Evolutionary conservation across 2,329 filamentous ascomycete genomes (phyloP), one percentile per base, ranked within the genome.

Genomic region (Metarhizium guizhouense): DNA sequence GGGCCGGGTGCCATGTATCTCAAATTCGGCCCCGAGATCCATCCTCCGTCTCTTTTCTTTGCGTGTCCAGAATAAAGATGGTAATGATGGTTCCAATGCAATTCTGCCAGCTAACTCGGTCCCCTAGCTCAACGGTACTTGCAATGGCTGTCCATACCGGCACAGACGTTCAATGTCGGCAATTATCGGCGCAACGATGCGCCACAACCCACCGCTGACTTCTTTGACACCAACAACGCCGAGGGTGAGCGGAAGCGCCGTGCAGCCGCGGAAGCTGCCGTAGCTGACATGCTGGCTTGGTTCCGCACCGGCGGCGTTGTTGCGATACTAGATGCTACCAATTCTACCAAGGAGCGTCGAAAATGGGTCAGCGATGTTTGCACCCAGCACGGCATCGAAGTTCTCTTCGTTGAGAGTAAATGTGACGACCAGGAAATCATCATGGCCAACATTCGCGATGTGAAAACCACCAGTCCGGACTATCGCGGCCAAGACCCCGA

Each of bases 361-460:
- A 84, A 87, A 67, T 99, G 94, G 94, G 94, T 99, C 65, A 80
- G 90, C 63, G 86, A 96, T 59, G 80, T 82, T 51, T 94, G 92
- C 69, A 77, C 80, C 7, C 78, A 80, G 13, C 85, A 93, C 61
- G 85, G 85, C 54, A 86, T 97, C 58, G 91, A 96, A 68, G 92
- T 95, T 10, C 76, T 99, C 51, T 99, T 95, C 64, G 94, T 99
- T 51, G 94, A 99, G 76, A 95, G 90, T 63, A 95, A 94, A 69
- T 99, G 94, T 70, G 93, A 99, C 67, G 87, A 96, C 63, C 92
- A 97, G 70, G 87, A 93, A 48, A 77, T 97, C 62, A 96, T 99
- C 74, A 96, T 96, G 91, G 89, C 86, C 77, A 99, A 99, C 71
- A 96, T 99, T 62, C 84, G 92, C 61, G 92, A 96, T 68, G 94